Evolutionary conservation across 305 asterid species (phyloP), one percentile per base, ranked within the genome.

Genomic region (Solanum hybrid): DNA sequence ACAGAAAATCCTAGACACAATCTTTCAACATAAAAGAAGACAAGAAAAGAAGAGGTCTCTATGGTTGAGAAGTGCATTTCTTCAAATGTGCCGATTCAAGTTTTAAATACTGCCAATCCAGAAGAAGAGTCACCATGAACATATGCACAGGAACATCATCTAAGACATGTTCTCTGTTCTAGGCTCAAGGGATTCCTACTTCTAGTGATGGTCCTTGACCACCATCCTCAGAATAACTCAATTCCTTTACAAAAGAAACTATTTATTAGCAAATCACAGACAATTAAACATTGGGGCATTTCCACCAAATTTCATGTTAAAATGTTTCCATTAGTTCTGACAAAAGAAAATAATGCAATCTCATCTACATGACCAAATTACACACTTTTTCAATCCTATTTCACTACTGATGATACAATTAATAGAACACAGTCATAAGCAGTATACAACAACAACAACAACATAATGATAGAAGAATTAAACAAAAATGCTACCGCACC

Each of bases 401-500:
- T 85, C 78, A 6, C 12, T 20, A 24, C 33, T 32, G 39, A 17
- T 57, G 75, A 85, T 57, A 57, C 77, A 85, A 57, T 29, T 57
- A 6, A 57, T 51, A 85, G 26, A 61, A 85, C 68, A 81, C 12
- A 29, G 15, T 10, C 36, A 83, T 83, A 29, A 45, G 72, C 3
- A 17, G 61, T 45, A 80, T 13, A 45, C 39, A 45, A 83, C 6
- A 86, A n/a, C 14, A 89, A 24, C 13, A 51, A 11, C 14, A 89
- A 24, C 13, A 36, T n/a, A 34, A 45, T 24, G 3, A 81, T 33
- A 65, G 14, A 68, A 57, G 70, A 61, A 72, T 26, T n/a, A 65
- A 36, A 11, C 36, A 32, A n/a, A 65, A 11, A 14, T n/a, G 14
- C 45, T 57, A 57, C 45, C 41, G 65, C 41, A 96, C 99, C 99